Base-by-base conservation (phyloP, 2,329 filamentous ascomycete species). In the Aspergillus arachidicola region DNA sequence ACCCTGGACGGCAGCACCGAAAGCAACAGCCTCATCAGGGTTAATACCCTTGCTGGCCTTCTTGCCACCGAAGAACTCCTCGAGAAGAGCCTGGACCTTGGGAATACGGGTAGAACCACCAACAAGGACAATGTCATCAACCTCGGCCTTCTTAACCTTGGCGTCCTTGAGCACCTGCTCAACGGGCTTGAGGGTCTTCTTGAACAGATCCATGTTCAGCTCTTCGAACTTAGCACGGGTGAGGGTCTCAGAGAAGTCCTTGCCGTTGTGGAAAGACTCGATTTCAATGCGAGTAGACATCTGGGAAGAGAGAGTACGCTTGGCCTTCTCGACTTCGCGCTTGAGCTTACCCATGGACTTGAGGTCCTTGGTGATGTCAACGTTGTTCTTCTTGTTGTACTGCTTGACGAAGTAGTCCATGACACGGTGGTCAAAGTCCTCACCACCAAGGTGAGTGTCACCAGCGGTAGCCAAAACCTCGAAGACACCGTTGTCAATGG, bases 331-430 rank as follows among this genome's bases (percentile, higher is more conserved):
- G 73, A 95, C 94, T 83, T 98, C 95, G 75, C 95, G 94, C 92
- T 98, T 98, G 74, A 99, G 89, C 86, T 98, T 99, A 84, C 94
- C 93, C 94, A 98, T 98, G 71, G 94, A 91, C 91, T 97, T 97
- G 70, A 90, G 84, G 78, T 98, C 93, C 86, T 96, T 96, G 83
- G 89, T 91, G 78, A 98, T 88, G 73, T 99, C 93, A 71, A 96
- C 93, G 73, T 82, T 84, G 86, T 97, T 87, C 88, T 97, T 95
- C 91, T 97, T 97, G 90, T 98, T 98, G 89, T 96, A 98, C 74
- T 87, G 85, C 91, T 98, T 97, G 85, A 91, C 90, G 79, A 98
- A 93, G 89, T 94, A 87, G 86, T 91, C 93, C 85, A 98, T 97
- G 81, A 98, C 87, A 79, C 94, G 91, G 87, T 98, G 93, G 81